Conservation (phyloP, 2,329 filamentous ascomycete species). For the Fusarium sp. region DNA sequence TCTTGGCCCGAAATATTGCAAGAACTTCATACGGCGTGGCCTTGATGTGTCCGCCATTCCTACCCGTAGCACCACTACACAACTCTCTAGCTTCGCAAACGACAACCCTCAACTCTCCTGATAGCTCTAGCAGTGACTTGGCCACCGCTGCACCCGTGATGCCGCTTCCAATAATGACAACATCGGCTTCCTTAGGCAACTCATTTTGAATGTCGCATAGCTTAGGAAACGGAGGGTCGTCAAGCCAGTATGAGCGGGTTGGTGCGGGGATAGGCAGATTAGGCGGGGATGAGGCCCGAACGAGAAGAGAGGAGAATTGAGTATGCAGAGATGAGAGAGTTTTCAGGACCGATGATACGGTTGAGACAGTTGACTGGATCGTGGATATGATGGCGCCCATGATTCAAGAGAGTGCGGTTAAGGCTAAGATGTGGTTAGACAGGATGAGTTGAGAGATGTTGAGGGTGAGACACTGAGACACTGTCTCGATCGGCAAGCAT, state of each 20-base stretch:
- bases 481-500: neutral
- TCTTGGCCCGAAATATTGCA: conserved; percentile 43
- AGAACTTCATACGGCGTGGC: conserved; percentile 58
- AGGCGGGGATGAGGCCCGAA: conserved; percentile 49
- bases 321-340: conserved; percentile 44
- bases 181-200: conserved; percentile 57
- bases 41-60: conserved; percentile 67
- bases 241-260: conserved; percentile 61
- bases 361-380: conserved; percentile 37
- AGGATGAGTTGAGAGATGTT: neutral
- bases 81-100: conserved; percentile 64
- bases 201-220: conserved; percentile 50
- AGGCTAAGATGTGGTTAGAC: neutral
- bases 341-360: conserved; percentile 42
- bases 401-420: neutral
- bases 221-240: conserved; percentile 57
- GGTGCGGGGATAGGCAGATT: conserved; percentile 57
- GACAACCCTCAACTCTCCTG: conserved; percentile 48
- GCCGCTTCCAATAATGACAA: conserved; percentile 67
- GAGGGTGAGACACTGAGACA: neutral
- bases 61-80: conserved; percentile 65
- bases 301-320: conserved; percentile 46
- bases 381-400: conserved; percentile 53
- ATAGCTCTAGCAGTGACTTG: conserved; percentile 46
- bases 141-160: conserved; percentile 59